phyloP scores from a whole-genome alignment of 1,139 yeast genomes.

The Hyphopichia buzzinii region DNA sequence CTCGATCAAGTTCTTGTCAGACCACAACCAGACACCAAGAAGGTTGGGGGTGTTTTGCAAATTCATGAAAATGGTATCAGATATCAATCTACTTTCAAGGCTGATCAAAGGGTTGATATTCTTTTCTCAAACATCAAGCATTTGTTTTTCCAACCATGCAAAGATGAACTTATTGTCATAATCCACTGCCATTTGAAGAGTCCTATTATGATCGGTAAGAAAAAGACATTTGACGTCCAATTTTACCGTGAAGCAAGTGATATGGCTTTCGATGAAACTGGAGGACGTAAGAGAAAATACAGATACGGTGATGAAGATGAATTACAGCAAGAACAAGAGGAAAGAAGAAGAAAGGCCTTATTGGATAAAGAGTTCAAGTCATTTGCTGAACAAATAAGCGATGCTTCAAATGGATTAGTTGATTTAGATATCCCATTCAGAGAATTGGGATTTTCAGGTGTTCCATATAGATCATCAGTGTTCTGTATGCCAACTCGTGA shows the following conservation, averaged over 20 bases:
- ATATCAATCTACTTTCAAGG: constrained; percentile 78
- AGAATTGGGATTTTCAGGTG: constrained; percentile 97
- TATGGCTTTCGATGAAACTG: constrained; percentile 95
- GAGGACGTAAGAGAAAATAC: constrained; percentile 85
- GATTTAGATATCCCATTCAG: constrained; percentile 94
- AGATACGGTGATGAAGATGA: constrained; percentile 98
- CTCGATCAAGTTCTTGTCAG: constrained; percentile 87
- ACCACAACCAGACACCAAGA: constrained; percentile 95
- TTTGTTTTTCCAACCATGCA: constrained; percentile 92
- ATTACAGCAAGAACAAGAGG: constrained; percentile 97
- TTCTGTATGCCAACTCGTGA: constrained; percentile 97
- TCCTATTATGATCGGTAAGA: constrained; percentile 94
- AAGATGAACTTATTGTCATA: constrained; percentile 88
- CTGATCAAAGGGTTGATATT: constrained; percentile 85
- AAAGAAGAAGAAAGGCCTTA: constrained; percentile 85
- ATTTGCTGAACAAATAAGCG: constrained; percentile 89
- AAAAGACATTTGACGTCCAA: constrained; percentile 93
- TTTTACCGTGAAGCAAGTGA: constrained; percentile 97
- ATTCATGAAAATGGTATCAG: constrained; percentile 96
- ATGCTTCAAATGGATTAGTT: constrained; percentile 73
- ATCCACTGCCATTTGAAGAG: constrained; percentile 90
- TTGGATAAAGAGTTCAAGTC: constrained; percentile 89
- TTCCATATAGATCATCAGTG: constrained; percentile 92
- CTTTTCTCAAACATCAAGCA: constrained; percentile 89
- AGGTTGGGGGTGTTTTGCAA: constrained; percentile 86